Evolutionary conservation across 345 rosid species (phyloP).

Genomic region (Brassica carinata): DNA sequence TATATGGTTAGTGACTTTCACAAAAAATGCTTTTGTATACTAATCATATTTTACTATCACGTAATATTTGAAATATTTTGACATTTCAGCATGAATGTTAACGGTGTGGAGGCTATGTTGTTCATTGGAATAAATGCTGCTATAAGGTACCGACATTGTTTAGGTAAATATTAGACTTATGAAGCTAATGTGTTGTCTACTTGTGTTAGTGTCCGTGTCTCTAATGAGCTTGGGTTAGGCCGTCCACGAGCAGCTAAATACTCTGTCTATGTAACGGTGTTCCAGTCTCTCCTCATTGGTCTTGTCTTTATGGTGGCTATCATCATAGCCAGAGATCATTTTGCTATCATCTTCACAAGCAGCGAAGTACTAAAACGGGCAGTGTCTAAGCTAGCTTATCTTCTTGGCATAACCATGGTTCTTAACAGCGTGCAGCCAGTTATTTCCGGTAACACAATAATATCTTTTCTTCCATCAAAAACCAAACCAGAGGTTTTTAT

Average conservation of each 20-base stretch:
- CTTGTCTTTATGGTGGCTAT: constrained; percentile 58
- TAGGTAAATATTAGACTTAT: background rate
- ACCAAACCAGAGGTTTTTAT: background rate
- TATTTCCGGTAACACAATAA: constrained; percentile 56
- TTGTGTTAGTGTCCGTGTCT: constrained; percentile 63
- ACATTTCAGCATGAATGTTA: constrained; percentile 69
- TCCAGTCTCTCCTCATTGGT: constrained; percentile 64
- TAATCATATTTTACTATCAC: too few species aligned
- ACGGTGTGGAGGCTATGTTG: constrained; percentile 73
- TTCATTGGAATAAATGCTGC: constrained; percentile 81
- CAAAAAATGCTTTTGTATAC: background rate
- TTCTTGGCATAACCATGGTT: constrained; percentile 80
- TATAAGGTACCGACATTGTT: constrained; percentile 48
- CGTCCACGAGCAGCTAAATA: constrained; percentile 74
- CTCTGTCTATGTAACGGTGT: constrained; percentile 56
- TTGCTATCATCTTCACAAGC: constrained; percentile 63
- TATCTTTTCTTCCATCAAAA: background rate
- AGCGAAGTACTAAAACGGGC: constrained; percentile 53
- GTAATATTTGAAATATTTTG: too few species aligned
- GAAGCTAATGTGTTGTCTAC: background rate
- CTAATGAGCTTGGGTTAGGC: constrained; percentile 78
- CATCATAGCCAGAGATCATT: constrained; percentile 53
- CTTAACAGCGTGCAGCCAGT: constrained; percentile 87
- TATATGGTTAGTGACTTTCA: constrained; percentile 59
- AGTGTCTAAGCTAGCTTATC: constrained; percentile 59